Conservation (phyloP, 1,284 basidiomycete species). For the Pterula multifida region DNA sequence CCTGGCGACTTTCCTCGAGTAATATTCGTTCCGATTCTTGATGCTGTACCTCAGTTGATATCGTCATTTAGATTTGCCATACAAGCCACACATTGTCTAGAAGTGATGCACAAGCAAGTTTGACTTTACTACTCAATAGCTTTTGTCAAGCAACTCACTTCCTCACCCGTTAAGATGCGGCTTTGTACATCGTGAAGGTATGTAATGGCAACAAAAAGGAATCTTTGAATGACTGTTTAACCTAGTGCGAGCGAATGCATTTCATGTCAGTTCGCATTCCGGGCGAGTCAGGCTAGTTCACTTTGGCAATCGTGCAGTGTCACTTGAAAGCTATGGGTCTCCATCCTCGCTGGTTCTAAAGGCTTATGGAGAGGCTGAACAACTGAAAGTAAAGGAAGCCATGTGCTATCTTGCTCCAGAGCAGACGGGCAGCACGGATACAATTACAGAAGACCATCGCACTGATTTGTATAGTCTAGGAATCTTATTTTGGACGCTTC, state of each 20-base stretch:
- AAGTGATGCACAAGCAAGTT: constrained; percentile 47
- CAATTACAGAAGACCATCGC: constrained; percentile 53
- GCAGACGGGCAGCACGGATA: constrained; percentile 60
- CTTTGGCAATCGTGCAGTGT: constrained; percentile 65
- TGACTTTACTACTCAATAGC: constrained; percentile 3
- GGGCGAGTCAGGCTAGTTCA: constrained; percentile 58
- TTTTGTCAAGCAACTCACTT: constrained; percentile 4
- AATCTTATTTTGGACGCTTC: constrained; percentile 56
- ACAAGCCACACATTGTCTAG: constrained; percentile 58
- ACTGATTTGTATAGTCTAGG: constrained; percentile 64
- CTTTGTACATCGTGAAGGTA: constrained; percentile 56
- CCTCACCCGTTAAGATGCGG: constrained; percentile 25
- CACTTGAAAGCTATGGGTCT: constrained; percentile 56
- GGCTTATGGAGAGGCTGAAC: constrained; percentile 47
- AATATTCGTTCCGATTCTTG: constrained; percentile 13
- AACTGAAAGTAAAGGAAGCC: constrained; percentile 59
- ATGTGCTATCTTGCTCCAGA: constrained; percentile 63
- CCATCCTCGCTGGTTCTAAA: constrained; percentile 54
- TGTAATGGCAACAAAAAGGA: not conserved
- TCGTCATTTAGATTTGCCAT: constrained; percentile 44
- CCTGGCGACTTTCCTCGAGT: constrained; percentile 63
- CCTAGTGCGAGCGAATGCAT: constrained; percentile 59
- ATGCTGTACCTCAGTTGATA: not conserved
- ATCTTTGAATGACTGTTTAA: constrained; percentile 1
- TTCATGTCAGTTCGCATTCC: constrained; percentile 57